Evolutionary conservation across 2,329 filamentous ascomycete genomes (phyloP), one percentile per base, ranked within the genome.

Genomic region (Ceratocystis lukuohia): DNA sequence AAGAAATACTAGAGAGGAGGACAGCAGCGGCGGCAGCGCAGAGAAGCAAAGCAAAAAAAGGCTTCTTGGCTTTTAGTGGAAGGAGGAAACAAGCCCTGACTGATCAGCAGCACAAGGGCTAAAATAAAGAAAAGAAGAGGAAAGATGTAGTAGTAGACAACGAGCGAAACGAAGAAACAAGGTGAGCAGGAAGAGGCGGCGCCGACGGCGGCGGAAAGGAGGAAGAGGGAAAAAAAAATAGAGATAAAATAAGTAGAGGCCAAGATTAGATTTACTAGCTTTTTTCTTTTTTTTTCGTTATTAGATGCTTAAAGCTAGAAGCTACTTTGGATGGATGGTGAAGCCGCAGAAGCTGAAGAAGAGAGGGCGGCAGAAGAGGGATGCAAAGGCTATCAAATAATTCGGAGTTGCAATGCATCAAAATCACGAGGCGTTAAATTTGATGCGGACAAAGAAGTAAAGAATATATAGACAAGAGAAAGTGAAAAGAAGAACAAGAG

Each of bases 381-480:
- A 33, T 59, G 25, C 15, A 59, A 33, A 59, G 28, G 15, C 10
- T 59, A 59, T 59, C 17, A 59, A 59, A 59, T 59, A 59, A 25
- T 59, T 59, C 5, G 53, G 53, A 59, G 53, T 59, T 59, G 25
- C 53, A 17, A 33, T 59, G 53, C 53, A 59, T 33, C 53, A 17
- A 50, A 59, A 33, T 33, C 25, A 33, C 17, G 28, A 59, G 25
- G 53, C 28, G 53, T 59, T 30, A 17, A 59, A 17, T 6, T 15
- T 17, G 53, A 57, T 28, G n/a, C 22, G 45, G 28, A 30, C 25
- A 17, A 33, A 17, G 28, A 6, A 17, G 7, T 8, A 59, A 33
- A 59, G 25, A 22, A 22, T 17, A 57, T 25, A 28, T 12, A 57
- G 8, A 28, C 22, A 3, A 15, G 15, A 57, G 15, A 22, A 17